phyloP scores from a whole-genome alignment of 2,329 filamentous ascomycete genomes.

The Xylaria sp. region DNA sequence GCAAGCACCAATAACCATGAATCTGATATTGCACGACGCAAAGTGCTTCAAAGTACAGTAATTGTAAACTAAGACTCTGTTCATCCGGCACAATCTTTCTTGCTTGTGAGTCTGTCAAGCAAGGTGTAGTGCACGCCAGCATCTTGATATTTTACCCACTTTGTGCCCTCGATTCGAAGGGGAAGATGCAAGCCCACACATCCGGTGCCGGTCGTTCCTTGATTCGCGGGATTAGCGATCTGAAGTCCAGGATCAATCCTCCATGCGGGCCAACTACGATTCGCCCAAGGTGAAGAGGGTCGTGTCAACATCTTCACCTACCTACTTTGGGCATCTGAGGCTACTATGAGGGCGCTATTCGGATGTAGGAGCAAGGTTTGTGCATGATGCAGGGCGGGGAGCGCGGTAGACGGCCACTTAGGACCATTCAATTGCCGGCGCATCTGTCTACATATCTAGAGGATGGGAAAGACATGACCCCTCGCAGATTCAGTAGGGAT shows the following conservation, averaged over 20 bases:
- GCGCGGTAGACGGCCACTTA: conserved; percentile 25
- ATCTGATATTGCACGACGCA: no score
- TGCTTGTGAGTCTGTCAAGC: background rate
- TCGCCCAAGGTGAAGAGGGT: conserved; percentile 24
- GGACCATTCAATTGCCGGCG: background rate
- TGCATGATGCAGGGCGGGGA: conserved; percentile 25
- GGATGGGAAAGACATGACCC: background rate
- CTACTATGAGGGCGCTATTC: conserved; percentile 15
- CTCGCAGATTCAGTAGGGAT: background rate
- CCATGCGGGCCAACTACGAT: conserved; percentile 12
- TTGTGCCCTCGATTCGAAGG: background rate
- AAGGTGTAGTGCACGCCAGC: background rate
- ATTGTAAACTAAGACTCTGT: background rate
- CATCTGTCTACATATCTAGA: background rate
- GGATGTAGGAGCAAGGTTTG: conserved; percentile 24
- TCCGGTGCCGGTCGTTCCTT: background rate
- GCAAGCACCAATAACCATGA: no score
- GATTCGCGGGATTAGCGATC: conserved; percentile 20
- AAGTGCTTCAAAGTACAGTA: no score
- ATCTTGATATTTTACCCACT: background rate
- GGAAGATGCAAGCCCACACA: background rate
- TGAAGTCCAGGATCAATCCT: conserved; percentile 10
- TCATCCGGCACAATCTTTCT: background rate
- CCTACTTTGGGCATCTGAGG: conserved; percentile 20
- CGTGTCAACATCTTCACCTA: conserved; percentile 19